phyloP scores from a whole-genome alignment of 257 asterid genomes.

The Nemophila menziesii region DNA sequence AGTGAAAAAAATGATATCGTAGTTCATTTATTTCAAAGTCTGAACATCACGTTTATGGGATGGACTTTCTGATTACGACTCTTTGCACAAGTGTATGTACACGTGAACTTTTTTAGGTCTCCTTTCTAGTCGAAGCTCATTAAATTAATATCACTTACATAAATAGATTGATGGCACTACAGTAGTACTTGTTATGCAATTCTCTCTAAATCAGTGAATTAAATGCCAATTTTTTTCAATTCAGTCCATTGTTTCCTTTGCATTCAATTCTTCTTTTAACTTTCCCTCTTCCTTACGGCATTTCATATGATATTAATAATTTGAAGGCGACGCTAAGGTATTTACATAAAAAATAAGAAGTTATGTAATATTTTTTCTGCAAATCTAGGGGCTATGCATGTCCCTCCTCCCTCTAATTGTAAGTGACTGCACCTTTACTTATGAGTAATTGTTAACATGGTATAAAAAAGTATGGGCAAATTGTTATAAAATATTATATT shows the following conservation, averaged over 20 bases:
- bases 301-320: too few species aligned
- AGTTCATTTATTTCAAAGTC: constrained; percentile 11
- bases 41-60: constrained; percentile 5
- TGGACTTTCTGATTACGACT: background rate
- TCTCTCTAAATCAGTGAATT: background rate
- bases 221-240: background rate
- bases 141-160: background rate
- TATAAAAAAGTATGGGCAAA: too few species aligned
- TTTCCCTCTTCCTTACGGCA: too few species aligned
- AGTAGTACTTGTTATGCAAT: background rate
- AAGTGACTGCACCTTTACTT: too few species aligned
- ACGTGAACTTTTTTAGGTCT: constrained; percentile 18
- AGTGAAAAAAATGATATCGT: too few species aligned
- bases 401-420: too few species aligned
- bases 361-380: too few species aligned
- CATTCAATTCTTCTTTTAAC: background rate
- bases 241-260: background rate
- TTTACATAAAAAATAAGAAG: too few species aligned
- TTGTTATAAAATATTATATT: too few species aligned
- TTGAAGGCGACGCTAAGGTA: too few species aligned
- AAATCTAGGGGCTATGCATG: too few species aligned
- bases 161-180: background rate
- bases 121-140: background rate
- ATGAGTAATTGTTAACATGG: too few species aligned
- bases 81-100: constrained; percentile 3